phyloP scores from a whole-genome alignment of 2,329 filamentous ascomycete species.

The Neonectria punicea region DNA sequence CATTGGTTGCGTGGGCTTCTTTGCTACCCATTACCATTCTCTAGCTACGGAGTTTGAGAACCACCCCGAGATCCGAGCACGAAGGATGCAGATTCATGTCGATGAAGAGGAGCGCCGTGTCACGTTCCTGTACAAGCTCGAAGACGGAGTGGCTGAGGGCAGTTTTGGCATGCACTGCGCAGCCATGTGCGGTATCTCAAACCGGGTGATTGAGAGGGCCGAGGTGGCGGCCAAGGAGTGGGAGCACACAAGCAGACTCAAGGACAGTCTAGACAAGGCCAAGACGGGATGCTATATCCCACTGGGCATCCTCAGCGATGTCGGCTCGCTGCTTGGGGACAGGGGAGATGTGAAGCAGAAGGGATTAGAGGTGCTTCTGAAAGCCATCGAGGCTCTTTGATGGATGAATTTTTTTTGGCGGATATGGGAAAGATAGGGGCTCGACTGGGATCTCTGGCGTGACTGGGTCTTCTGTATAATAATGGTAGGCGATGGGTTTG shows the following conservation, averaged over 20 bases:
- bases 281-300: slow-evolving; percentile 85
- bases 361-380: slow-evolving; percentile 68
- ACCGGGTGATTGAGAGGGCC: slow-evolving; percentile 83
- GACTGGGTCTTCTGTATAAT: slow-evolving; percentile 30
- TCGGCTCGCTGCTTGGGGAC: slow-evolving; percentile 79
- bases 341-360: slow-evolving; percentile 59
- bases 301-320: slow-evolving; percentile 86
- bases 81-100: slow-evolving; percentile 94
- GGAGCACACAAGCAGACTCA: slow-evolving; percentile 93
- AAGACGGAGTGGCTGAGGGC: slow-evolving; percentile 92
- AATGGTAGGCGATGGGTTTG: slow-evolving; percentile 10
- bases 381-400: slow-evolving; percentile 68
- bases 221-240: slow-evolving; percentile 90
- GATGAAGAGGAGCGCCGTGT: slow-evolving; percentile 85
- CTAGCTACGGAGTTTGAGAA: slow-evolving; percentile 89
- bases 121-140: slow-evolving; percentile 96
- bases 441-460: slow-evolving; percentile 17
- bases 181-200: slow-evolving; percentile 94
- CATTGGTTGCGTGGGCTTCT: slow-evolving; percentile 94
- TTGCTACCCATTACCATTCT: slow-evolving; percentile 97
- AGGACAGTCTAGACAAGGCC: slow-evolving; percentile 85
- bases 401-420: slow-evolving; percentile 8
- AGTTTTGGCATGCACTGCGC: slow-evolving; percentile 99
- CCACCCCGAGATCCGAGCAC: slow-evolving; percentile 87
- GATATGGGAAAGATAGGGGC: background rate